phyloP scores from a whole-genome alignment of 1,284 basidiomycete genomes.

The Coriolopsis trogii region DNA sequence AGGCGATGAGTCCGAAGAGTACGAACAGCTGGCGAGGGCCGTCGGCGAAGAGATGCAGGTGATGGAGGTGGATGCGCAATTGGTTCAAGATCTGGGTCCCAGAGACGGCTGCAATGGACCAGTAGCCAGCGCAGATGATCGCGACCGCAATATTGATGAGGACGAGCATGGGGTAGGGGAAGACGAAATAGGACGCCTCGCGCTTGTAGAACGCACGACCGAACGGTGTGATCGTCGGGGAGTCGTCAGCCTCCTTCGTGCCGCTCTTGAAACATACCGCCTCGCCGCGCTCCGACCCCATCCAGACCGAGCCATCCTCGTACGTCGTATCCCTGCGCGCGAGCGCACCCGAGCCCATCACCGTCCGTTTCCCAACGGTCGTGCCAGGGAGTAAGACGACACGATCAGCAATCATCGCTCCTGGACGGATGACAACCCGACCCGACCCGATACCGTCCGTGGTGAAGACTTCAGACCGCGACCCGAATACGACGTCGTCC shows the following conservation, averaged over 20 bases:
- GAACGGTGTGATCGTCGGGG: conserved; percentile 46
- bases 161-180: conserved; percentile 43
- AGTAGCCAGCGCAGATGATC: conserved; percentile 41
- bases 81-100: conserved; percentile 43
- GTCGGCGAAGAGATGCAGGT: conserved; percentile 36
- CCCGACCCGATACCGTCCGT: conserved; percentile 43
- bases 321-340: conserved; percentile 42
- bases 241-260: conserved; percentile 22
- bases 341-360: conserved; percentile 50
- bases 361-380: conserved; percentile 41
- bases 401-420: conserved; percentile 53
- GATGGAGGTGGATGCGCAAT: conserved; percentile 35
- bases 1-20: conserved; percentile 41
- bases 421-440: conserved; percentile 41
- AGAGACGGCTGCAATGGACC: conserved; percentile 44
- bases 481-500: conserved; percentile 52
- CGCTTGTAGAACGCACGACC: conserved; percentile 49
- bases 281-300: conserved; percentile 44
- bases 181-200: conserved; percentile 45
- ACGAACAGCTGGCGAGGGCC: conserved; percentile 41
- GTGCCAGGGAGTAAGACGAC: conserved; percentile 47
- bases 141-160: conserved; percentile 32
- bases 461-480: conserved; percentile 46
- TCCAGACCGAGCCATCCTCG: conserved; percentile 48
- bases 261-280: conserved; percentile 33